These are phyloP conservation scores for Vitis hybrid DNA, from an alignment of 177 flowering plant species.

Conservation along the genomic window DNA sequence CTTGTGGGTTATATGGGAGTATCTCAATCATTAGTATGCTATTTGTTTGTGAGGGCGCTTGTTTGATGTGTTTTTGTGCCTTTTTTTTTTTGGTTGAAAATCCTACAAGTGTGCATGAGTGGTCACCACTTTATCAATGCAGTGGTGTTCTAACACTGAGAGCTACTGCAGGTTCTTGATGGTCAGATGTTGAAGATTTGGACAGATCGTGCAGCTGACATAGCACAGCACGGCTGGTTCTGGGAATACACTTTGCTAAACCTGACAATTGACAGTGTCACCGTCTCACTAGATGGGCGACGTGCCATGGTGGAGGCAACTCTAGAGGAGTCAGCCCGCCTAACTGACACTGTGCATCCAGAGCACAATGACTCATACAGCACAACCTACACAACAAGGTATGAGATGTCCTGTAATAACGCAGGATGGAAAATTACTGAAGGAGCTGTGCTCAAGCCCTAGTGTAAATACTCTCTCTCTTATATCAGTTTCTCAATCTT, in stretches of 20 bases:
- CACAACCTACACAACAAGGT: slow-evolving; percentile 83
- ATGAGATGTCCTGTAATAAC: slow-evolving; percentile 56
- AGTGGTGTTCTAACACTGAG: neutral
- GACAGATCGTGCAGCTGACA: slow-evolving; percentile 80
- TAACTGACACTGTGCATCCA: slow-evolving; percentile 62
- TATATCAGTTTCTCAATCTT: neutral
- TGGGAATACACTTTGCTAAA: slow-evolving; percentile 71
- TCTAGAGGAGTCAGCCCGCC: slow-evolving; percentile 73
- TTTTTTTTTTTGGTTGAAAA: too few relatives aligned
- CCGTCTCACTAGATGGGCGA: slow-evolving; percentile 76
- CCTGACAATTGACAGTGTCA: slow-evolving; percentile 83
- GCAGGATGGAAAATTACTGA: slow-evolving; percentile 91
- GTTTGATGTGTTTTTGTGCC: too few relatives aligned
- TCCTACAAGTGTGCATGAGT: too few relatives aligned
- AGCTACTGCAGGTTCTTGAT: slow-evolving; percentile 65
- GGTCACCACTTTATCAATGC: neutral
- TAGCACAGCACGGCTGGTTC: slow-evolving; percentile 79
- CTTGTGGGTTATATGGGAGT: too few relatives aligned
- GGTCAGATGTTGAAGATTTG: slow-evolving; percentile 93
- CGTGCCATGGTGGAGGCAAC: slow-evolving; percentile 94
- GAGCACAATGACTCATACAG: slow-evolving; percentile 75
- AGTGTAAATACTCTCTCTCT: slow-evolving; percentile 7
- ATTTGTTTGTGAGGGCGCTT: too few relatives aligned
- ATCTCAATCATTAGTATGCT: too few relatives aligned
- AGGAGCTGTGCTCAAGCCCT: slow-evolving; percentile 78